Evolutionary conservation across 495 filamentous ascomycete genomes (phyloP).

Genomic region (Tirmania nivea): DNA sequence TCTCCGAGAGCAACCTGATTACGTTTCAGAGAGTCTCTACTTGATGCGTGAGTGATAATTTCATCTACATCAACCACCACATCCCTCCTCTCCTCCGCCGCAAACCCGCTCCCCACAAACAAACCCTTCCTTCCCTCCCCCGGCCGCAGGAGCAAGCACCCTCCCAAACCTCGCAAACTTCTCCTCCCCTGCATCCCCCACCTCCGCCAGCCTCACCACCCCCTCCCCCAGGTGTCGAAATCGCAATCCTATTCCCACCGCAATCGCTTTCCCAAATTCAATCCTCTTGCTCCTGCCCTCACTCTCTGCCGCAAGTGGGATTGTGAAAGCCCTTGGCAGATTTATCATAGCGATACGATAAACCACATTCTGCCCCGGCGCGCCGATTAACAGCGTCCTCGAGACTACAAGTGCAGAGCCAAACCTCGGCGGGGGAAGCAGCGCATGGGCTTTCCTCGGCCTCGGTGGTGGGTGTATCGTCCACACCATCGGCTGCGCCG

Average conservation of each 20-base stretch:
- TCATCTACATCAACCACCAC: not conserved
- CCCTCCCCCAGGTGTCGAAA: constrained; percentile 3
- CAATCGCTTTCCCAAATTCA: constrained; percentile 3
- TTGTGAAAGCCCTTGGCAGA: not conserved
- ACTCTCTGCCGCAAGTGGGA: not conserved
- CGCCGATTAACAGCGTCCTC: constrained; percentile 7
- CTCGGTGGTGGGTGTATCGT: constrained; percentile 1
- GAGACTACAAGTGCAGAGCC: constrained; percentile 2
- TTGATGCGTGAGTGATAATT: not conserved
- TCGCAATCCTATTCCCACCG: constrained; percentile 4
- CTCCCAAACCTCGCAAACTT: too few species aligned
- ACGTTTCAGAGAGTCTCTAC: not conserved
- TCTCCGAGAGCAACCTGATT: too few species aligned
- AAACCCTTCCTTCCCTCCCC: too few species aligned
- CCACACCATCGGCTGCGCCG: not conserved
- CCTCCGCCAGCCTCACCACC: not conserved
- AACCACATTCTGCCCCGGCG: constrained; percentile 7
- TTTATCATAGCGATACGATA: constrained; percentile 3
- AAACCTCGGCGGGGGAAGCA: constrained; percentile 8
- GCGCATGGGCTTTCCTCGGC: not conserved
- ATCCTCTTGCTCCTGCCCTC: not conserved
- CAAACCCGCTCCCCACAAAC: too few species aligned
- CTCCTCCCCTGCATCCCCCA: constrained; percentile 1
- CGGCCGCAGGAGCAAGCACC: too few species aligned
- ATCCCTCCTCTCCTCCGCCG: too few species aligned